Conservation (phyloP, 2,329 filamentous ascomycete species). For the Rutstroemia sydowiana region DNA sequence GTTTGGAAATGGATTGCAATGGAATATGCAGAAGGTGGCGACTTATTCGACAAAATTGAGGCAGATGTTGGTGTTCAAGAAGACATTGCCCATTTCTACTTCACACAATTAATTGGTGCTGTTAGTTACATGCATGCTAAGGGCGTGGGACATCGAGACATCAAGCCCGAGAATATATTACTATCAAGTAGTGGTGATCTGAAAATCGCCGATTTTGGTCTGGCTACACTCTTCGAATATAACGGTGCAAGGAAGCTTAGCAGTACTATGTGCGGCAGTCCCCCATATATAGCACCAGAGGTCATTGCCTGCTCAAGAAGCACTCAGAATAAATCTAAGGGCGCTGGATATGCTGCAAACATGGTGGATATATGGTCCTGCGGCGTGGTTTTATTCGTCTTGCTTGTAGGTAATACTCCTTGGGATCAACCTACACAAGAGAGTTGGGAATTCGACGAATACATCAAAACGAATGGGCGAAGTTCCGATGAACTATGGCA, state of each 20-base stretch:
- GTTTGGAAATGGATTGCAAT: slow-evolving; percentile 97
- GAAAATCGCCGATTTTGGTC: slow-evolving; percentile 94
- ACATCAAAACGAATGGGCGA: slow-evolving; percentile 68
- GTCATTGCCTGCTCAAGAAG: slow-evolving; percentile 52
- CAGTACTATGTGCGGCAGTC: slow-evolving; percentile 86
- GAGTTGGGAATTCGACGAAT: slow-evolving; percentile 90
- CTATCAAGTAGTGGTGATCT: slow-evolving; percentile 76
- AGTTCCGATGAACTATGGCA: slow-evolving; percentile 82
- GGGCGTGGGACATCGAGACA: slow-evolving; percentile 85
- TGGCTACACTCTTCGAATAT: slow-evolving; percentile 89
- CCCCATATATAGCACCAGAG: slow-evolving; percentile 95
- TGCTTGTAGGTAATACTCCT: slow-evolving; percentile 91
- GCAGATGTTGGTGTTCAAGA: slow-evolving; percentile 91
- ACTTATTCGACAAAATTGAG: slow-evolving; percentile 99
- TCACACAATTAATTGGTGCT: slow-evolving; percentile 81
- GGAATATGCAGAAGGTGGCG: slow-evolving; percentile 91
- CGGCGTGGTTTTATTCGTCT: slow-evolving; percentile 93
- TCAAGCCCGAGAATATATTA: slow-evolving; percentile 93
- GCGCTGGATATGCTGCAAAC: slow-evolving; percentile 64
- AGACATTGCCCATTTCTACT: slow-evolving; percentile 95
- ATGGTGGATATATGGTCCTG: slow-evolving; percentile 94
- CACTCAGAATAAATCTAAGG: slow-evolving; percentile 42
- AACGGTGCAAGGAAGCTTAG: slow-evolving; percentile 76
- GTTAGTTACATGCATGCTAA: slow-evolving; percentile 95
- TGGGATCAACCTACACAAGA: slow-evolving; percentile 87